A percentile compares a stretch with the other conserved stretches of the same genome.
These are phyloP conservation scores for Alternaria arbusti DNA, from an alignment of 2,329 filamentous ascomycete genomes.

Conservation along the genomic window DNA sequence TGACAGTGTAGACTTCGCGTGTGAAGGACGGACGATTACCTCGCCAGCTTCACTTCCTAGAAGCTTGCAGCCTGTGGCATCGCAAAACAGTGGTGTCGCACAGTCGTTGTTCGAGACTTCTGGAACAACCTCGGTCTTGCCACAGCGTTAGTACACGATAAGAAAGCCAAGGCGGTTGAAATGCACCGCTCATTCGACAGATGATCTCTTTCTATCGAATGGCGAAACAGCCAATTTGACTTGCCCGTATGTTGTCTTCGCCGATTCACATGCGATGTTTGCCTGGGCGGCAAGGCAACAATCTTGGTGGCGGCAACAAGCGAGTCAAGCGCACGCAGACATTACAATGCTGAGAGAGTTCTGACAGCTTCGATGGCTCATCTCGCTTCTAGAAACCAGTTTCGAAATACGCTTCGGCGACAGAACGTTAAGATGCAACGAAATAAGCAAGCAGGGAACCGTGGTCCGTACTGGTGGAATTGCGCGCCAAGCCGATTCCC, in stretches of 20 bases:
- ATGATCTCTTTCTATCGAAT: neutral
- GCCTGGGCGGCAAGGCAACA: neutral
- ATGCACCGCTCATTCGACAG: neutral
- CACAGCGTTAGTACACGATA: neutral
- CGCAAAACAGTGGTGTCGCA: neutral
- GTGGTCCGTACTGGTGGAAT: slow-evolving; percentile 8
- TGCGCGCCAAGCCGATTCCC: slow-evolving; percentile 1
- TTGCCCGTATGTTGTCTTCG: neutral
- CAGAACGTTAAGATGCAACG: neutral
- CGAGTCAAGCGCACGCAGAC: neutral
- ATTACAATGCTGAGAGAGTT: neutral
- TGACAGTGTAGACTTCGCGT: neutral
- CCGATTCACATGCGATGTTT: neutral
- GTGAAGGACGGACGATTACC: neutral
- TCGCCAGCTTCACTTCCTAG: neutral
- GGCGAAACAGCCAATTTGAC: neutral
- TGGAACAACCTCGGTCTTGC: neutral
- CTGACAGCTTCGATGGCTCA: neutral
- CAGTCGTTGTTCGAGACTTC: neutral
- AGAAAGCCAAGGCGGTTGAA: neutral
- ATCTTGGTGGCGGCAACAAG: neutral
- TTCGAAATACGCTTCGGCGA: neutral
- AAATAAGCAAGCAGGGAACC: neutral
- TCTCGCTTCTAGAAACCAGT: neutral
- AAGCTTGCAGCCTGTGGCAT: neutral